These are phyloP conservation scores for Protomyces inundatus DNA, from an alignment of 1,139 yeast genomes.

Conservation along the genomic window DNA sequence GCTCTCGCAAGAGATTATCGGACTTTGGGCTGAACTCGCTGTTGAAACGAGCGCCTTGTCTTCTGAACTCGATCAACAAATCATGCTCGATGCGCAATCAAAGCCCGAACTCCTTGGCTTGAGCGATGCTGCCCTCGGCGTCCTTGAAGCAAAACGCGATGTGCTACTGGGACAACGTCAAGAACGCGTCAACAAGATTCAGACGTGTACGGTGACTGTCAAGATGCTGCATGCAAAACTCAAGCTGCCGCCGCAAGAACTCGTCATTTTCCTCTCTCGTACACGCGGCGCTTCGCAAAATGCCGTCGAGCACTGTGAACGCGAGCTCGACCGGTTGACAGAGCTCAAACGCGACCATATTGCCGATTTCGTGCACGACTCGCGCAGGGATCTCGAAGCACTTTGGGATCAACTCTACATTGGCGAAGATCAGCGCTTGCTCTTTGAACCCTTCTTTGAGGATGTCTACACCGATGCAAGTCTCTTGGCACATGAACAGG, in stretches of 20 bases:
- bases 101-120: slow-evolving; percentile 37
- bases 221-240: slow-evolving; percentile 37
- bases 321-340: slow-evolving; percentile 55
- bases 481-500: slow-evolving; percentile 57
- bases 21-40: slow-evolving; percentile 20
- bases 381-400: slow-evolving; percentile 53
- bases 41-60: background rate
- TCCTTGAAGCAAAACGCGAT: slow-evolving; percentile 30
- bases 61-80: slow-evolving; percentile 6
- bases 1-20: slow-evolving; percentile 8
- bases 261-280: slow-evolving; percentile 35
- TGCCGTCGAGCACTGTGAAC: slow-evolving; percentile 42
- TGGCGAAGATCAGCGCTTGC: slow-evolving; percentile 45
- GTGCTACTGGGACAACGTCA: slow-evolving; percentile 31
- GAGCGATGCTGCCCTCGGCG: slow-evolving; percentile 33
- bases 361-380: slow-evolving; percentile 59
- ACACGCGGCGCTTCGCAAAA: slow-evolving; percentile 39
- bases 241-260: slow-evolving; percentile 32
- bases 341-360: slow-evolving; percentile 59
- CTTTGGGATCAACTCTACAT: slow-evolving; percentile 62
- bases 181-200: slow-evolving; percentile 30
- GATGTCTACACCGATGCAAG: slow-evolving; percentile 51
- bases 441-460: slow-evolving; percentile 42
- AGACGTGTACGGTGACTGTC: slow-evolving; percentile 29
- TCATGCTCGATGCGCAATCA: slow-evolving; percentile 27